Base-by-base conservation (phyloP, 2,329 filamentous ascomycete genomes). In the Botrytis fragariae region DNA sequence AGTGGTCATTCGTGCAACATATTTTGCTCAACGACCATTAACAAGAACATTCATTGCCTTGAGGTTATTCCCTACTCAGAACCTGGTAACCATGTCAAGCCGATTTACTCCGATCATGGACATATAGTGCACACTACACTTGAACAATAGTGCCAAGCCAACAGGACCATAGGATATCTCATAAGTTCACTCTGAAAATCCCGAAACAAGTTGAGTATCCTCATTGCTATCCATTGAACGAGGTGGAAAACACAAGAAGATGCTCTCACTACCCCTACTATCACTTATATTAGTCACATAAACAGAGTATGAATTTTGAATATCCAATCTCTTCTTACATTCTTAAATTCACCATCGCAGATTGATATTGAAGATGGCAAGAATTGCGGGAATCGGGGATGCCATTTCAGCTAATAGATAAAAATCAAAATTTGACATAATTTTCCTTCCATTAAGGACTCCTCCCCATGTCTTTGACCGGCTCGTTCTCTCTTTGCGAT, bases 391-490 rank as follows among this genome's bases (percentile, higher is more conserved):
- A 22, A 45, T 45, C 0, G 0, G 44, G 20, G 20, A 8, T 45
- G 20, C 8, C 18, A 22, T 20, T 45, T 4, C 0, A 22, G 0
- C 0, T 9, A 9, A 4, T 22, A 20, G 20, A 45, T 8, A 45
- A 3, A 8, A 45, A 8, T 18, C 14, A 45, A 45, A 2, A 45
- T 22, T 45, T 22, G 42, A 0, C 6, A 20, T 44, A 0, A 7
- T 20, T 44, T 44, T 18, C 7, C 42, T 18, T 20, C 18, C 18
- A 7, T 20, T 7, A 7, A 1, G 1, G 42, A 44, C 12, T 39
- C n/a, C 20, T 25, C 4, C 20, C 18, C 3, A 14, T 5, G 16
- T 16, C 32, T 39, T 8, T 0, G 3, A 25, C 6, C 12, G 4
- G 7, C 1, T 37, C 20, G 1, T 12, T 25, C 12, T 25, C 0